phyloP scores from a whole-genome alignment of 78 protist species.

The Dictyostelium purpureum region DNA sequence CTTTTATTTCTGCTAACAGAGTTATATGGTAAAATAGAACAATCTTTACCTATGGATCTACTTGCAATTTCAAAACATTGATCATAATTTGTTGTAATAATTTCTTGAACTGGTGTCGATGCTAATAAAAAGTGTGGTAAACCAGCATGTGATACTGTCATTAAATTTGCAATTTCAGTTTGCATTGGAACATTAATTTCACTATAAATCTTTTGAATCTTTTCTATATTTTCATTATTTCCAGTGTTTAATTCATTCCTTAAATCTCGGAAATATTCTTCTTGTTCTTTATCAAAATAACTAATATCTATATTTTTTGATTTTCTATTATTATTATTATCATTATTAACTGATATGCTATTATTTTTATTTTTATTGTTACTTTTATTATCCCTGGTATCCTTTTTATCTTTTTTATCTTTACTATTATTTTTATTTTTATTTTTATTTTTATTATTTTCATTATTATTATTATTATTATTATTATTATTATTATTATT shows the following conservation, averaged over 20 bases:
- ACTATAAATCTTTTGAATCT: not conserved
- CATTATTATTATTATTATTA: too few species aligned
- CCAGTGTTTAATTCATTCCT: too few species aligned
- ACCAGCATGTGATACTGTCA: slow-evolving; percentile 31
- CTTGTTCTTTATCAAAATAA: not conserved
- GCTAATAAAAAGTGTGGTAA: slow-evolving; percentile 72
- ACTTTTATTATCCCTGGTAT: too few species aligned
- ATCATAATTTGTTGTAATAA: slow-evolving; percentile 89
- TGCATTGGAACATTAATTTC: slow-evolving; percentile 70
- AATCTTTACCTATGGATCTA: not conserved
- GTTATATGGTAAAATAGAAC: slow-evolving; percentile 49
- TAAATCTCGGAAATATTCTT: not conserved
- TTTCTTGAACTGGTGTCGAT: slow-evolving; percentile 51
- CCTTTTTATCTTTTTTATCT: too few species aligned
- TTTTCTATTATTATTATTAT: too few species aligned
- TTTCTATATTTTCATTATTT: not conserved
- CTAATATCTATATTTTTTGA: too few species aligned
- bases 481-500: too few species aligned
- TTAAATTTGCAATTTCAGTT: slow-evolving; percentile 50
- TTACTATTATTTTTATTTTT: too few species aligned
- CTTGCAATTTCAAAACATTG: slow-evolving; percentile 79
- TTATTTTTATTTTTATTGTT: too few species aligned
- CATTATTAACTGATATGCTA: too few species aligned
- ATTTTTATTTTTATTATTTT: too few species aligned
- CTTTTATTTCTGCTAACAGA: not conserved